Base-by-base conservation (phyloP, 139 green algal genomes). In the Picochlorum sp. region DNA sequence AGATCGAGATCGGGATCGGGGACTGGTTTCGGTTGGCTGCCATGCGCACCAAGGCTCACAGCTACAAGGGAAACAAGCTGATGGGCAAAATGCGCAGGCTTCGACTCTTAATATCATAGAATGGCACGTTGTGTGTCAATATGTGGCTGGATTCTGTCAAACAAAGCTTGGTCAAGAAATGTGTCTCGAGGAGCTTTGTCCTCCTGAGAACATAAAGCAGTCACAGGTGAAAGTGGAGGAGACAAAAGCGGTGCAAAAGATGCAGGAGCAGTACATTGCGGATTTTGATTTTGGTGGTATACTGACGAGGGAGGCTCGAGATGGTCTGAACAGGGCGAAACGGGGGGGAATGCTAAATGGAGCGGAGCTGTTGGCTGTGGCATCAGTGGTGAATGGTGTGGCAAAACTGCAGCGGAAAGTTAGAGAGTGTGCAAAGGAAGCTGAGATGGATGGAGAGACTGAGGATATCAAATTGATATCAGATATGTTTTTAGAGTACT, bases 201-300 rank as follows among this genome's bases (percentile, higher is more conserved):
- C 39, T 47, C 39, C 39, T 26, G 22, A 16, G 18, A 47, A 16
- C 22, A n/a, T 26, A 47, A 16, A 47, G 22, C 18, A 47, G 12
- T 47, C 39, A 26, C 39, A 26, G 18, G 22, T 26, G 39, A 61
- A 85, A 16, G 47, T 85, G 26, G 35, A 56, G 7, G 80, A 90
- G 44, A 91, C 83, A 0, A 33, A 66, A 9, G 78, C 84, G 2
- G 70, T 72, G 1, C 58, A 74, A n/a, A 39, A 56, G 10, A 58
- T 88, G 20, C 76, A 85, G 53, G 47, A 67, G 2, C 69, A 91
- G 7, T 77, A 61, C 33, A 71, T 69, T 22, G 67, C 47, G 2
- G 50, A 68, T 7, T 53, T 94, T 7, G 85, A 94, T 57, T 93
- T 88, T 77, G 85, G 85, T 1, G 80, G 81, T 36, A 81, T 87